These are phyloP conservation scores for Populus davidiana DNA, from an alignment of 345 rosid species.

Conservation along the genomic window DNA sequence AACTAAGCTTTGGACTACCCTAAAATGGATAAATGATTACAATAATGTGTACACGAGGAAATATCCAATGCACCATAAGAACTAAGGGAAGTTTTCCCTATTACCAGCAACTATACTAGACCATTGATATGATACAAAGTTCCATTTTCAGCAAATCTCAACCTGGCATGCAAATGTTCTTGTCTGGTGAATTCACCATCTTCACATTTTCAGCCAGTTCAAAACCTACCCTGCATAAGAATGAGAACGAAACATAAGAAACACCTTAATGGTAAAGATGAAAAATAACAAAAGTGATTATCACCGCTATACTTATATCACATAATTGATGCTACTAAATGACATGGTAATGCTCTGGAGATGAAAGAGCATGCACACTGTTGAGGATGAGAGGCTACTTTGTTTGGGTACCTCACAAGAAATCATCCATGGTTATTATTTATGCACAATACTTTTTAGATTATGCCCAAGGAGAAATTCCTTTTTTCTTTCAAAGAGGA, in stretches of 20 bases:
- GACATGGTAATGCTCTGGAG: background rate
- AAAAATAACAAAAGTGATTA: background rate
- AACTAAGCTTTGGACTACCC: slow-evolving; percentile 20
- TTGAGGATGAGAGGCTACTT: background rate
- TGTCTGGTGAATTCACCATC: slow-evolving; percentile 38
- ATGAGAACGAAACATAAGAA: background rate
- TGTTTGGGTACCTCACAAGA: background rate
- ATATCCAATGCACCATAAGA: slow-evolving; percentile 28
- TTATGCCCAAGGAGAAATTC: background rate
- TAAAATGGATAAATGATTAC: slow-evolving; percentile 16
- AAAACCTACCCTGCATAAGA: slow-evolving; percentile 41
- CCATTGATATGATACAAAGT: slow-evolving; percentile 45
- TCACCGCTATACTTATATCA: no score
- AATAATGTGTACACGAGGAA: slow-evolving; percentile 25
- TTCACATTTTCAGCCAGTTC: slow-evolving; percentile 35
- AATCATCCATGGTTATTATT: background rate
- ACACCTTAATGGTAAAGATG: background rate
- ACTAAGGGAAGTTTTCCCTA: slow-evolving; percentile 16
- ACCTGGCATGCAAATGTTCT: slow-evolving; percentile 31
- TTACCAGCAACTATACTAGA: slow-evolving; percentile 24
- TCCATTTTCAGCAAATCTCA: slow-evolving; percentile 21
- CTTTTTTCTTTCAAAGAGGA: background rate
- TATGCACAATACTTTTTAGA: background rate
- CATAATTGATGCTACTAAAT: background rate
- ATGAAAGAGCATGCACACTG: background rate